Conservation (phyloP, 805 yeast genomes). For the Barnettozyma pratensis region DNA sequence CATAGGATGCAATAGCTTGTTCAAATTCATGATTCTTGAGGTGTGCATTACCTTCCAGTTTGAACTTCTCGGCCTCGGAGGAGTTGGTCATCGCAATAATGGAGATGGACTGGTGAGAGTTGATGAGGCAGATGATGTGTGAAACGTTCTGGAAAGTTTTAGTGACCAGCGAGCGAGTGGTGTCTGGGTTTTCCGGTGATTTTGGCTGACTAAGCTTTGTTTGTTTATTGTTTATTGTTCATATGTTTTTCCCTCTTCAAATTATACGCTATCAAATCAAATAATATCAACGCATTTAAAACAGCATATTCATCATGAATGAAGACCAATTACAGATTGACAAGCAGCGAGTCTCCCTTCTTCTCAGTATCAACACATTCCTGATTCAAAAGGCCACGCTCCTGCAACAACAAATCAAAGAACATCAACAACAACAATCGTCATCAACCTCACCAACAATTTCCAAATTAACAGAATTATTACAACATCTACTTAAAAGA, state of each 20-base stretch:
- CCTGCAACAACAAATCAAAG: conserved; percentile 21
- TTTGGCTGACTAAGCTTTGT: neutral
- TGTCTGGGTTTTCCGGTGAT: neutral
- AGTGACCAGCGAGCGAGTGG: neutral
- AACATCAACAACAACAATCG: conserved; percentile 8
- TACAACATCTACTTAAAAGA: conserved; percentile 23
- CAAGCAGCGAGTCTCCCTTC: conserved; percentile 20
- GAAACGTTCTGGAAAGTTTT: neutral
- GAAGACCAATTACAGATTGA: conserved; percentile 13
- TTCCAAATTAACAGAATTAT: conserved; percentile 17
- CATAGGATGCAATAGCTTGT: conserved; percentile 65
- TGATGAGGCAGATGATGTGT: too few relatives aligned
- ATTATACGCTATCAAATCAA: neutral
- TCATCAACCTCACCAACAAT: conserved; percentile 2
- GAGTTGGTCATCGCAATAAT: conserved; percentile 8
- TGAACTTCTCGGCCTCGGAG: conserved; percentile 42
- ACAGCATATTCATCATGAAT: conserved; percentile 12
- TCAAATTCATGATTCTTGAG: conserved; percentile 61
- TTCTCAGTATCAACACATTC: conserved; percentile 22
- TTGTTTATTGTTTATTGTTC: neutral
- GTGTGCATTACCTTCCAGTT: conserved; percentile 68
- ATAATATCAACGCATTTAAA: neutral
- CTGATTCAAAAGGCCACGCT: conserved; percentile 22
- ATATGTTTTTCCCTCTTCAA: neutral
- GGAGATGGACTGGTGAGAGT: too few relatives aligned